Conservation (phyloP, 352 stramenopile species). For the Pseudoperonospora humuli region DNA sequence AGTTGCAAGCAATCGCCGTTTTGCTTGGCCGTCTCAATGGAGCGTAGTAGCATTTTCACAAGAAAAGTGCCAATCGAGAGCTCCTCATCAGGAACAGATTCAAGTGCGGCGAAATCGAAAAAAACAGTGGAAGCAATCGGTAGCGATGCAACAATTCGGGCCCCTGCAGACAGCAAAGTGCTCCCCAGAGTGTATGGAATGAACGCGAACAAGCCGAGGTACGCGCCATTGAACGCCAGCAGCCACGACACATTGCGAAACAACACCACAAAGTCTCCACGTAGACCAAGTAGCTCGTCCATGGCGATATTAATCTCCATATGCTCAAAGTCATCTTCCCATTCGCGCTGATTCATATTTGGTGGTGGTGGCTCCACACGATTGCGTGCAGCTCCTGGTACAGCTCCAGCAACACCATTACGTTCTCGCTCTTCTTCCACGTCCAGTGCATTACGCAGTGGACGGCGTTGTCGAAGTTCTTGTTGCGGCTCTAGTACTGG, state of each 20-base stretch:
- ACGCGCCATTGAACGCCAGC: constrained; percentile 95
- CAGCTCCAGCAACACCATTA: constrained; percentile 11
- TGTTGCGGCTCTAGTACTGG: constrained; percentile 21
- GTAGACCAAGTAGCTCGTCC: constrained; percentile 95
- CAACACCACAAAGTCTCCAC: constrained; percentile 89
- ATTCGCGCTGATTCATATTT: constrained; percentile 49
- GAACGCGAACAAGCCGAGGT: constrained; percentile 94
- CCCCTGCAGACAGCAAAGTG: constrained; percentile 72
- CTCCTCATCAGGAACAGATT: constrained; percentile 15
- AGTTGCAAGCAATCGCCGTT: constrained; percentile 76
- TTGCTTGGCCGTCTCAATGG: constrained; percentile 47
- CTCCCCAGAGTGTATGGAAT: constrained; percentile 92
- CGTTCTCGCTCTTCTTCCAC: constrained; percentile 10
- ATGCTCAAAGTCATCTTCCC: constrained; percentile 87
- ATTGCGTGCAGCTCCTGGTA: constrained; percentile 26
- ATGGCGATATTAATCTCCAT: constrained; percentile 94
- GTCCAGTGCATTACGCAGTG: constrained; percentile 8
- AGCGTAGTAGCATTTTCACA: constrained; percentile 44
- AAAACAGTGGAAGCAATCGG: constrained; percentile 27
- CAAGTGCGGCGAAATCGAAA: constrained; percentile 12
- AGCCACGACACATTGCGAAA: constrained; percentile 96
- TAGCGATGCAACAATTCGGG: constrained; percentile 49
- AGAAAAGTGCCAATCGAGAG: constrained; percentile 30
- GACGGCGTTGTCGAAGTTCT: constrained; percentile 36
- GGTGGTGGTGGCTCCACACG: constrained; percentile 27